Evolutionary conservation across 2,329 filamentous ascomycete genomes (phyloP).

Genomic region (Diaporthe vexans): DNA sequence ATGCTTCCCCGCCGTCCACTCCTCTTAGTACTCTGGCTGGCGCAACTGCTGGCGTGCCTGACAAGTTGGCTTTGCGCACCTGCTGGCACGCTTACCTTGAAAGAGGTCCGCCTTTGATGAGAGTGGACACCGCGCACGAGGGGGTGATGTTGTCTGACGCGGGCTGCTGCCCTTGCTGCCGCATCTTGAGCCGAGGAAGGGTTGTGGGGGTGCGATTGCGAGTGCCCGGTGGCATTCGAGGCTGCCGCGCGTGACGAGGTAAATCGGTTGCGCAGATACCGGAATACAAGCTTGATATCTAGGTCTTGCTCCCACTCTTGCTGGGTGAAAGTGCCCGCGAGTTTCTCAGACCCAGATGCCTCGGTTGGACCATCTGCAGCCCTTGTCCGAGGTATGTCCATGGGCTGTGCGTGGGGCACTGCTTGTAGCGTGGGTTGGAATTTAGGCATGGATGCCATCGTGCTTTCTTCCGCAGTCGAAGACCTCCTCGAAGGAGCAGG

Average conservation of each 20-base stretch:
- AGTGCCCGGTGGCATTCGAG: constrained; percentile 58
- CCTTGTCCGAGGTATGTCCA: constrained; percentile 53
- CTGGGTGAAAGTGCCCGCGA: constrained; percentile 63
- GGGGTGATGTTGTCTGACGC: constrained; percentile 91
- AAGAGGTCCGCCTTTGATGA: constrained; percentile 66
- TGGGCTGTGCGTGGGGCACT: constrained; percentile 55
- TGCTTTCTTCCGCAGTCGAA: constrained; percentile 36
- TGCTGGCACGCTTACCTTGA: constrained; percentile 67
- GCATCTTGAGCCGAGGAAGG: constrained; percentile 71
- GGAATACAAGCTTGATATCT: constrained; percentile 92
- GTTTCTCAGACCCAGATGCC: constrained; percentile 41
- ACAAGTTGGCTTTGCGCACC: constrained; percentile 51
- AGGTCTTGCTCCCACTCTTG: constrained; percentile 96
- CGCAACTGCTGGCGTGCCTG: constrained; percentile 77
- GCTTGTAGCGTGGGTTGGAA: constrained; percentile 60
- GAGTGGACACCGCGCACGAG: constrained; percentile 76
- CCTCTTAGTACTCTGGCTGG: constrained; percentile 87
- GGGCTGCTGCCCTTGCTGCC: constrained; percentile 79
- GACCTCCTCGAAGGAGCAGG: constrained; percentile 21
- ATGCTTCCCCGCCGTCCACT: constrained; percentile 76
- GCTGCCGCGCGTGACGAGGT: constrained; percentile 60
- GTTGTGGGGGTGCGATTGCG: constrained; percentile 63
- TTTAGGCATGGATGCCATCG: constrained; percentile 50
- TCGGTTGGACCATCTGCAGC: constrained; percentile 38
- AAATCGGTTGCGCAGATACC: constrained; percentile 85